A percentile compares a stretch with the other conserved stretches of the same genome.
Evolutionary conservation across 2,329 filamentous ascomycete genomes (phyloP).

Genomic region (Thermothelomyces thermophilus): DNA sequence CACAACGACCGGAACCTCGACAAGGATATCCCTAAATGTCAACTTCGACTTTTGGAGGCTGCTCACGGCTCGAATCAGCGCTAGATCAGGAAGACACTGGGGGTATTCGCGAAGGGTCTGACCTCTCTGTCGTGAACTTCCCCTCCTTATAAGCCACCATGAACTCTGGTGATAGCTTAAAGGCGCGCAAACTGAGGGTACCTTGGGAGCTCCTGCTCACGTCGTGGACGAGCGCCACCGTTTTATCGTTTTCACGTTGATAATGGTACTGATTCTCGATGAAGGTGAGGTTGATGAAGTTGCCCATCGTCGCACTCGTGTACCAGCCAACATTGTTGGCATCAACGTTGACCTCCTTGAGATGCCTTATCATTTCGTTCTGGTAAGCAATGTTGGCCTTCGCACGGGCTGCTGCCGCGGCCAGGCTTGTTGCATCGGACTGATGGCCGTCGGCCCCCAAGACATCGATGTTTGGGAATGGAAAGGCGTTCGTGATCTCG

Average conservation of each 20-base stretch:
- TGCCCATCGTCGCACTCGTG: constrained; percentile 96
- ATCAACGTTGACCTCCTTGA: constrained; percentile 96
- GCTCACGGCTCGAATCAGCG: constrained; percentile 2
- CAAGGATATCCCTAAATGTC: constrained; percentile 85
- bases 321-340: constrained; percentile 99
- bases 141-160: constrained; percentile 90
- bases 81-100: constrained; percentile 1
- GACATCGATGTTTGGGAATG: constrained; percentile 78
- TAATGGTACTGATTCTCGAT: constrained; percentile 98
- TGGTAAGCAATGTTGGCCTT: constrained; percentile 87
- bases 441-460: constrained; percentile 65
- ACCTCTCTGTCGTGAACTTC: constrained; percentile 97
- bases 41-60: constrained; percentile 94
- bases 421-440: constrained; percentile 66
- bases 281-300: constrained; percentile 90
- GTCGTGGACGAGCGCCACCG: constrained; percentile 87
- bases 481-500: constrained; percentile 91
- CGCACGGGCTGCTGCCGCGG: constrained; percentile 81
- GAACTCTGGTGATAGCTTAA: constrained; percentile 80
- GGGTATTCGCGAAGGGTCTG: constrained; percentile 33
- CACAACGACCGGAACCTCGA: constrained; percentile 81
- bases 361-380: constrained; percentile 92
- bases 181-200: constrained; percentile 80
- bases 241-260: constrained; percentile 89
- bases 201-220: constrained; percentile 93